These are phyloP conservation scores for Tripterygium wilfordii DNA, from an alignment of 177 flowering plant genomes.

Conservation along the genomic window DNA sequence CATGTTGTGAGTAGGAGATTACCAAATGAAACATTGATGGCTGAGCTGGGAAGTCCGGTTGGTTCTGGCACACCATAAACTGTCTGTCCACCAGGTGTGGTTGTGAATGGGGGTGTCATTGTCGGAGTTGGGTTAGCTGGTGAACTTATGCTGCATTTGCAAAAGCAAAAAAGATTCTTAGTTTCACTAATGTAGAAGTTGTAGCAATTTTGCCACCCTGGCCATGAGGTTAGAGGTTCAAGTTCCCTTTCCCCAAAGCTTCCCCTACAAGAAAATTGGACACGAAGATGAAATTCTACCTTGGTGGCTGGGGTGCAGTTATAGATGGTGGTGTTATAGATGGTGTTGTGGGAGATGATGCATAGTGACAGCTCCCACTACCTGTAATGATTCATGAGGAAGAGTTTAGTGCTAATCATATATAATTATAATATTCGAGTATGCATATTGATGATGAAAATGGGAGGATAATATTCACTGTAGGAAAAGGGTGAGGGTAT, in stretches of 20 bases:
- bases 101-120: slow-evolving; percentile 14
- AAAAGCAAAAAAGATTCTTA: background rate
- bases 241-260: too few relatives aligned
- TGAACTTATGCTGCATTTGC: slow-evolving; percentile 31
- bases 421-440: too few relatives aligned
- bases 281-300: too few relatives aligned
- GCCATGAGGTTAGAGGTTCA: too few relatives aligned
- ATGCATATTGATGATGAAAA: too few relatives aligned
- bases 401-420: background rate
- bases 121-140: slow-evolving; percentile 13
- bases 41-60: slow-evolving; percentile 39
- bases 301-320: too few relatives aligned
- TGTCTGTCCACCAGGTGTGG: slow-evolving; percentile 25
- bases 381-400: slow-evolving; percentile 37
- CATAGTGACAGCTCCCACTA: slow-evolving; percentile 47
- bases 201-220: too few relatives aligned
- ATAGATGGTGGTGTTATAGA: too few relatives aligned
- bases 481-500: too few relatives aligned
- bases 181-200: too few relatives aligned
- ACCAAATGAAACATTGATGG: slow-evolving; percentile 23
- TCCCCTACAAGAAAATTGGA: too few relatives aligned
- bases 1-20: slow-evolving; percentile 23
- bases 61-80: slow-evolving; percentile 46
- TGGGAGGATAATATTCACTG: background rate
- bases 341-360: slow-evolving; percentile 27